A percentile compares a stretch with the other conserved stretches of the same genome.
phyloP scores from a whole-genome alignment of 106 monocot genomes.

The Apostasia ramifera region DNA sequence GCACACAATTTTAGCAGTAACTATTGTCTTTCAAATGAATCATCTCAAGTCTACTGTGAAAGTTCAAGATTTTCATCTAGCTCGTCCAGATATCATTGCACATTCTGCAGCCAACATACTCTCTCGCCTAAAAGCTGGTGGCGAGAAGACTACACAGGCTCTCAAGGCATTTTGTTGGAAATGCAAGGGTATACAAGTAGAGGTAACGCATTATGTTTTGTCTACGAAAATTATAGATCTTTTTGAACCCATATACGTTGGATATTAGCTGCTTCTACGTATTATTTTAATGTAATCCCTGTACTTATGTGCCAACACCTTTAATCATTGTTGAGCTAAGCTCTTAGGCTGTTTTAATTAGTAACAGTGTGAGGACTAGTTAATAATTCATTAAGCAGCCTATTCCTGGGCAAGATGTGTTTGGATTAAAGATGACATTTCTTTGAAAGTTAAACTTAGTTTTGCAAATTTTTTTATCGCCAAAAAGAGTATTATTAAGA shows the following conservation, averaged over 20 bases:
- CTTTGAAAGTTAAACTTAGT: too few species aligned
- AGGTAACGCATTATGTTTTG: conserved; percentile 38
- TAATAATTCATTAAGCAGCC: too few species aligned
- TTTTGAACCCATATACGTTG: background rate
- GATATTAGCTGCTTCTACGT: too few species aligned
- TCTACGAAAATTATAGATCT: background rate
- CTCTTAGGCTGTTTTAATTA: too few species aligned
- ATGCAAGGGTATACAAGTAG: conserved; percentile 60
- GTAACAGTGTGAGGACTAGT: too few species aligned
- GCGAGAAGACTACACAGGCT: conserved; percentile 61
- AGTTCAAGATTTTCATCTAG: conserved; percentile 57
- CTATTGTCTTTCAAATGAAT: conserved; percentile 5
- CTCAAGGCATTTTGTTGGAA: conserved; percentile 84
- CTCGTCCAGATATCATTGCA: conserved; percentile 74
- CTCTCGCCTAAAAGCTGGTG: conserved; percentile 74
- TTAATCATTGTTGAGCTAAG: too few species aligned
- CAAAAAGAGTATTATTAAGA: too few species aligned
- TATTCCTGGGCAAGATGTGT: too few species aligned
- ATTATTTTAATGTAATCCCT: too few species aligned
- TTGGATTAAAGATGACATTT: too few species aligned
- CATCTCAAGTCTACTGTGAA: conserved; percentile 48
- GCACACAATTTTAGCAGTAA: background rate
- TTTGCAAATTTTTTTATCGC: too few species aligned
- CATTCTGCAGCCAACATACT: conserved; percentile 71
- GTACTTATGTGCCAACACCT: too few species aligned